Base-by-base conservation (phyloP, 129 eudicot species). In the Logfia minima region DNA sequence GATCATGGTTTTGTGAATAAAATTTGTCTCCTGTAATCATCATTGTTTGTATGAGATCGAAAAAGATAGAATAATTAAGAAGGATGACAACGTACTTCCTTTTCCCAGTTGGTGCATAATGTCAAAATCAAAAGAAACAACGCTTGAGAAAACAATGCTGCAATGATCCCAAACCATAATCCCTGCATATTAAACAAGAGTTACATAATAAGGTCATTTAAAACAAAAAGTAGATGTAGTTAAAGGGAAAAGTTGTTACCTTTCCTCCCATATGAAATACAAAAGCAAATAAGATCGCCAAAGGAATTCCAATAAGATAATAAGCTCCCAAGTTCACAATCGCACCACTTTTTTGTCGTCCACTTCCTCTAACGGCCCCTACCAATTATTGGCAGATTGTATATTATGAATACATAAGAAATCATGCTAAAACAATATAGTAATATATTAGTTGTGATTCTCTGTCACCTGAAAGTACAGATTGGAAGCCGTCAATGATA, bases 311-410 rank as follows among this genome's bases (percentile, higher is more conserved):
- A 8, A 89, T 82, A 9, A 92, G 53, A 70, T 89, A 92, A 83
- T 89, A 92, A 24, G 96, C 90, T 67, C 89, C 97, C 66, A 92
- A 72, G 76, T 92, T 92, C 34, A 83, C 87, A 34, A 86, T 56
- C 0, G 97, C 96, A 37, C 92, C 96, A 21, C 87, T 79, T 75
- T 89, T 89, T 68, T 92, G 97, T 76, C 88, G 79, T 6, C 97
- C 97, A 52, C 96, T 89, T 43, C 97, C 97, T 85, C 97, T 84
- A 52, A 84, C 86, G 56, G 87, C 86, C 16, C 97, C 97, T 92
- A n/a, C 6, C 5, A 76, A 69, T 21, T 34, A 14, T 32, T 19
- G 18, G 4, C 17, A 45, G 37, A 65, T 52, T 8, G 9, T 64
- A 62, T 53, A 52, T 64, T 0, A 21, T 22, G 48, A 51, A 18